Base-by-base conservation (phyloP, 768 basidiomycete genomes). In the Hericium coralloides region DNA sequence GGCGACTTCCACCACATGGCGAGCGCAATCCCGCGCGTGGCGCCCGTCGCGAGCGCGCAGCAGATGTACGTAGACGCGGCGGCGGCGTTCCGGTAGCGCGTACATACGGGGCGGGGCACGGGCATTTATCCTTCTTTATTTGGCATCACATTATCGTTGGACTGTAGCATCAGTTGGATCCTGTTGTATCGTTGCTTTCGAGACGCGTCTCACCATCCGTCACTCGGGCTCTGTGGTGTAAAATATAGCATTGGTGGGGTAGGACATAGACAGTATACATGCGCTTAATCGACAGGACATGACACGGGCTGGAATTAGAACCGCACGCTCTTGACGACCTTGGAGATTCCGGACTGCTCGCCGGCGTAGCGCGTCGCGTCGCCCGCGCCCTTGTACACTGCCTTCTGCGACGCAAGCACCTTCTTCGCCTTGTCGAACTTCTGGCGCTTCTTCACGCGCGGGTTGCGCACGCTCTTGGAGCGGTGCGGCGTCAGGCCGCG, bases 391-490 rank as follows among this genome's bases (percentile, higher is more conserved):
- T 88, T 95, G 81, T 84, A 98, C n/a, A 94, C 79, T 17, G 94
- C 84, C 70, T 91, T 89, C 71, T 94, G 92, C 22, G 89, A 93
- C 26, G 86, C 73, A 14, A 98, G 74, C 73, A 87, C 92, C 74
- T 89, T 93, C 78, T 95, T 91, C 61, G 95, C 95, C 73, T 97
- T 88, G 66, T 95, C 95, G 77, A 87, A 98, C 67, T 79, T 87
- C 72, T 87, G 80, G 37, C 92, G 82, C 71, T 99, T 99, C 82
- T 98, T 98, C 71, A 98, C 94, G 59, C 97, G 84, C 43, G 95
- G 95, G 74, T 99, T 99, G 62, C 95, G 91, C 38, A 92, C 91
- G 55, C 80, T 79, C 73, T 98, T 98, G 45, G 89, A 75, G 56
- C 97, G 83, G 59, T 79, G 84, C 4, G 95, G 95, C 15, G 95